These are phyloP conservation scores for Mucor circinelloides DNA, from an alignment of 371 early-diverging fungal genomes.

Conservation along the genomic window DNA sequence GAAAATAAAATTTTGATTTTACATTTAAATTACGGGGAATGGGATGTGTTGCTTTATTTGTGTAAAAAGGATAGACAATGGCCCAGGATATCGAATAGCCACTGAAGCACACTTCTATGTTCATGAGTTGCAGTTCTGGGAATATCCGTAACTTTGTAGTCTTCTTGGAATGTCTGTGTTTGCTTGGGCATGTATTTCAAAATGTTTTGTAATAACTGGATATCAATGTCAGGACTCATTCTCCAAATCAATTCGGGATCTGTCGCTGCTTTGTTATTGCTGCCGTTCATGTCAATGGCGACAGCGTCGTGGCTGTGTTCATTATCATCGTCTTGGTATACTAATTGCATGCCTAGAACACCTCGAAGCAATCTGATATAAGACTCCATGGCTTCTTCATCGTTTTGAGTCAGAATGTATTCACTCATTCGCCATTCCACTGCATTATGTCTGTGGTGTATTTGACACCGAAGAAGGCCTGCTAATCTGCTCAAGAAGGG, in stretches of 20 bases:
- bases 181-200: not conserved
- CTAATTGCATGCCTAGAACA: constrained; percentile 25
- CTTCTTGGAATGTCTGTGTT: not conserved
- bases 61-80: not conserved
- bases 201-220: not conserved
- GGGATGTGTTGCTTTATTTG: not conserved
- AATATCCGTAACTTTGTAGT: not conserved
- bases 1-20: constrained; percentile 3
- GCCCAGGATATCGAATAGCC: not conserved
- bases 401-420: constrained; percentile 32
- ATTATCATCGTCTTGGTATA: constrained; percentile 13
- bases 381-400: constrained; percentile 25
- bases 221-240: constrained; percentile 17
- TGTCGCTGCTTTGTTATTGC: not conserved
- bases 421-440: constrained; percentile 32
- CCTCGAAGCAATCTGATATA: constrained; percentile 24
- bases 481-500: constrained; percentile 28
- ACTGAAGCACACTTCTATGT: not conserved
- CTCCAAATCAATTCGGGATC: constrained; percentile 23
- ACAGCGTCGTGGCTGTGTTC: not conserved
- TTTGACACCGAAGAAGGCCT: constrained; percentile 27
- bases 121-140: not conserved
- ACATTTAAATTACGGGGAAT: not conserved
- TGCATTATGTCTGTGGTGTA: constrained; percentile 11
- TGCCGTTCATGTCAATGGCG: constrained; percentile 6